Evolutionary conservation across 2,329 filamentous ascomycete genomes (phyloP).

Genomic region (Trichoderma guizhouense): DNA sequence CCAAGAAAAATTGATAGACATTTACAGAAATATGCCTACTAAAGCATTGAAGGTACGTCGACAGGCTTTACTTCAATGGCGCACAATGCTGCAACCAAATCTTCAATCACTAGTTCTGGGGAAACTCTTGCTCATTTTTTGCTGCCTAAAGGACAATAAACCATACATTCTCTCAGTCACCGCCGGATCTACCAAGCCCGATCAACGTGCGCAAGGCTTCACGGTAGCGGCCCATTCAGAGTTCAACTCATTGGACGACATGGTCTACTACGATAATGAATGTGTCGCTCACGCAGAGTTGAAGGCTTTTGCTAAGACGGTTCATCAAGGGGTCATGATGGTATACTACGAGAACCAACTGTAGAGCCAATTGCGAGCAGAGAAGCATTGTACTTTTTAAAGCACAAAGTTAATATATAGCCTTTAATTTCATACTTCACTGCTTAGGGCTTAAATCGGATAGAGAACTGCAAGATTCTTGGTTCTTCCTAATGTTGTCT

Average conservation of each 20-base stretch:
- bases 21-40: not conserved
- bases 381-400: not conserved
- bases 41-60: not conserved
- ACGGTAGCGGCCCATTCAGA: not conserved
- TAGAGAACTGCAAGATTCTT: not conserved
- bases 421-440: not conserved
- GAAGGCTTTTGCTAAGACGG: not conserved
- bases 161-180: not conserved
- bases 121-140: not conserved
- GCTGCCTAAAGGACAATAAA: not conserved
- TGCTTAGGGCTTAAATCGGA: not conserved
- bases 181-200: not conserved
- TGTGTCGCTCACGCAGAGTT: not conserved
- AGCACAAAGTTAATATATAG: not conserved
- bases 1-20: not conserved
- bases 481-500: not conserved
- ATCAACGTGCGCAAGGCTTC: not conserved
- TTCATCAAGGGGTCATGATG: not conserved
- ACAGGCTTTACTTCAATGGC: not conserved
- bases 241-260: not conserved
- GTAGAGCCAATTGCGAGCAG: not conserved
- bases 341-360: not conserved
- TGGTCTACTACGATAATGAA: not conserved
- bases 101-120: not conserved
- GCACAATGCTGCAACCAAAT: not conserved